Base-by-base conservation (phyloP, 2,329 filamentous ascomycete species). In the Ascochyta clinopodiicola region DNA sequence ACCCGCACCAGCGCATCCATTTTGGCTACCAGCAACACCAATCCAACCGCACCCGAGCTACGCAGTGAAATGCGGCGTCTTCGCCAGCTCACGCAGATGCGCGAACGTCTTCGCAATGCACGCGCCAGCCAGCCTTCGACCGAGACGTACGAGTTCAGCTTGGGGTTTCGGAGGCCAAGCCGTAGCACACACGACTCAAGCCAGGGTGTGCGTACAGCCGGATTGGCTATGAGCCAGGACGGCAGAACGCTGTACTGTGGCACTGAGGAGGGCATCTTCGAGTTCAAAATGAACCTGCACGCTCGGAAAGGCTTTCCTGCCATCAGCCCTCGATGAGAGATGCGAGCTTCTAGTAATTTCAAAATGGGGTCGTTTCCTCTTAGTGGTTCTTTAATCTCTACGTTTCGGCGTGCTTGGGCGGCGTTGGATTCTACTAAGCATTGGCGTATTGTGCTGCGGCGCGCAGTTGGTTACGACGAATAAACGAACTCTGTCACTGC, bases 261-360 rank as follows among this genome's bases (percentile, higher is more conserved):
- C 5, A 79, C 77, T 31, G 87, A 91, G 69, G 86, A 90, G 62
- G 90, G 90, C 51, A 88, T 93, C 49, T 91, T 91, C 67, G 88
- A 92, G 75, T 86, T 91, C 64, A 83, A 82, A 31, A 81, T 93
- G 61, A 87, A 91, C 69, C 65, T 87, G 17, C 80, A 84, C 44
- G 81, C 78, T 52, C 81, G 90, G 56, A 89, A 86, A 72, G 72
- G 69, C 36, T 77, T 74, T 57, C 75, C 77, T 5, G 75, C 75
- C 31, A 67, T 79, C 34, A 70, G 72, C 37, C 73, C 73, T 22
- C 67, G 74, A 37, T 78, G 62, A 72, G 31, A 27, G 17, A 29
- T 15, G 39, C 8, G n/a, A 15, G 6, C 5, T 7, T 34, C 6
- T 37, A 42, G 32, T 17, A 9, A n/a, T 46, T 22, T 47, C 32